Base-by-base conservation (phyloP, 306 rosid species). In the Rosa rugosa region DNA sequence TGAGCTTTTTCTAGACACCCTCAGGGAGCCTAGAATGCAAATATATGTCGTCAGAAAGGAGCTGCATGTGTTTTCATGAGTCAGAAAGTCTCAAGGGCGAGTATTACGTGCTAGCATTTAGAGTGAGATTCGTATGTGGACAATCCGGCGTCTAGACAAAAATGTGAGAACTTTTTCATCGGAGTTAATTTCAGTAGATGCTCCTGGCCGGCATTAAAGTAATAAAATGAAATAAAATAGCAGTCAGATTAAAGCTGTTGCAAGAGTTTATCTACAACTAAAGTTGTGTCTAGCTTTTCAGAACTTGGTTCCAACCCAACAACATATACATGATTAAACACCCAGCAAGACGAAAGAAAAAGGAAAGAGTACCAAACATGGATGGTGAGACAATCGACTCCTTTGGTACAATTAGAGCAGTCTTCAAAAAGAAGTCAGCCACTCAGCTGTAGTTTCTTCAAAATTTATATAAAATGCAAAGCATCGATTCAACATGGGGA, bases 401-500 rank as follows among this genome's bases (percentile, higher is more conserved):
- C 78, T 40, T 41, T 4, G 57, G 17, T 51, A 72, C 47, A 51
- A 25, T 38, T 14, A 40, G 57, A 41, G 69, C 69, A 42, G 6
- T 47, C 25, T 38, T 49, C 8, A 3, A 47, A 72, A 42, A 36
- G 2, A 54, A 46, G 65, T 40, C 54, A 2, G 36, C 36, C 36
- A 31, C 36, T 31, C 36, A 31, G 54, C 65, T 56, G 23, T 8
- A 72, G 77, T 68, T 70, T 31, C 9, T 56, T 36, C 50, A 20
- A 78, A 73, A 60, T 49, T 46, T 45, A 16, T 64, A 60, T 18
- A 47, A 67, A 65, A 34, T n/a, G 36, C 75, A 83, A 77, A 77
- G 79, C 78, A 73, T 67, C 31, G 64, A 65, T 73, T 84, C 69
- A 69, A 80, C 83, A 73, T 46, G 79, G 44, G 10, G 80, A 71